A percentile compares a stretch with the other conserved stretches of the same genome.
These are phyloP conservation scores for Rhinocladiella similis DNA, from an alignment of 2,329 filamentous ascomycete species.

Conservation along the genomic window DNA sequence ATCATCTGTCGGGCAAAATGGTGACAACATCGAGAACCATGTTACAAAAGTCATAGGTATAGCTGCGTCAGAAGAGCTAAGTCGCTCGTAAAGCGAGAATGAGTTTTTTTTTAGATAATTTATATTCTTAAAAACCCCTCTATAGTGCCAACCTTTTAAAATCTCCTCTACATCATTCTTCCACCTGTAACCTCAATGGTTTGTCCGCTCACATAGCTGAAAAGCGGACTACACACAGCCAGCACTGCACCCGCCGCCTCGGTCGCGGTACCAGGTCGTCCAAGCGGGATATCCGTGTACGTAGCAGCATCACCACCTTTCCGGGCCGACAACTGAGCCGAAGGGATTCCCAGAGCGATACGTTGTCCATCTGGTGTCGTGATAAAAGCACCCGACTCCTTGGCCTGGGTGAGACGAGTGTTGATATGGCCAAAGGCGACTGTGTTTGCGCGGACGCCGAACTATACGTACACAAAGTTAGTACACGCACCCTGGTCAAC, in stretches of 20 bases:
- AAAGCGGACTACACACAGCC: conserved; percentile 77
- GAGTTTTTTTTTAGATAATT: too few relatives aligned
- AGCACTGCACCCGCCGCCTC: conserved; percentile 79
- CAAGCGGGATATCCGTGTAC: conserved; percentile 72
- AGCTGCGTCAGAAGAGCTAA: too few relatives aligned
- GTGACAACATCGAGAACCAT: too few relatives aligned
- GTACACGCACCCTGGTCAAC: too few relatives aligned
- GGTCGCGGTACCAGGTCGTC: conserved; percentile 72
- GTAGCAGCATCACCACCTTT: conserved; percentile 34
- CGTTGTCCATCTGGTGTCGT: conserved; percentile 73
- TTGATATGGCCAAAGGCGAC: conserved; percentile 81
- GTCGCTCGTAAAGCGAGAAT: too few relatives aligned
- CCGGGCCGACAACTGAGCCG: conserved; percentile 52
- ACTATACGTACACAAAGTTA: conserved; percentile 43
- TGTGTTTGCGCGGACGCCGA: conserved; percentile 80
- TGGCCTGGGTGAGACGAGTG: conserved; percentile 78
- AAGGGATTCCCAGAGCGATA: conserved; percentile 72
- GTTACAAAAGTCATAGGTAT: too few relatives aligned
- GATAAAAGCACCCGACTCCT: conserved; percentile 80
- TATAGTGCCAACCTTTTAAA: too few relatives aligned
- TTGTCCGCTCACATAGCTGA: conserved; percentile 83
- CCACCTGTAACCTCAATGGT: conserved; percentile 85
- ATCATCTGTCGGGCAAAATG: too few relatives aligned
- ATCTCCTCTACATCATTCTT: conserved; percentile 53
- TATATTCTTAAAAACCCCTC: too few relatives aligned